These are phyloP conservation scores for Amauroascus verrucosus DNA, from an alignment of 2,329 filamentous ascomycete genomes.

Conservation along the genomic window DNA sequence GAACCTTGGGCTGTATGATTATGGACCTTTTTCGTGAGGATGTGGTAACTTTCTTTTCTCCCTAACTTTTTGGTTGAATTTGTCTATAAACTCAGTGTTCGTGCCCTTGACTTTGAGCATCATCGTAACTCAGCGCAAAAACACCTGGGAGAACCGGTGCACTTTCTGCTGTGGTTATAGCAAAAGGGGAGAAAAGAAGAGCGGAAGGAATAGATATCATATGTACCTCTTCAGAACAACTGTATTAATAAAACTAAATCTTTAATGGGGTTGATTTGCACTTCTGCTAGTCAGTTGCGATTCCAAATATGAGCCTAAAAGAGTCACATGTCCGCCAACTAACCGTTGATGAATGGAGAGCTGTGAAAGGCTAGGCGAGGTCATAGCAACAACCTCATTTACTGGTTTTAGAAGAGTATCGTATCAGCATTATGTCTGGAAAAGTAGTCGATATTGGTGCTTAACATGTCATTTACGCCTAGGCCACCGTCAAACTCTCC, in stretches of 20 bases:
- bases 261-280: neutral
- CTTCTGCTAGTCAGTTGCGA: too few relatives aligned
- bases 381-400: too few relatives aligned
- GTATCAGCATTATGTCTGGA: too few relatives aligned
- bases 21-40: neutral
- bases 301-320: neutral
- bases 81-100: neutral
- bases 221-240: neutral
- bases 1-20: conserved; percentile 1
- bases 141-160: too few relatives aligned
- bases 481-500: neutral
- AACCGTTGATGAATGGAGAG: too few relatives aligned
- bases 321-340: too few relatives aligned
- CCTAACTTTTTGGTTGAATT: neutral
- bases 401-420: too few relatives aligned
- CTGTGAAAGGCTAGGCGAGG: too few relatives aligned
- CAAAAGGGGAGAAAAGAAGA: neutral
- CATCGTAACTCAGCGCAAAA: neutral
- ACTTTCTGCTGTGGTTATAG: neutral
- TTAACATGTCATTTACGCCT: neutral
- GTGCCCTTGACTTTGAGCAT: neutral
- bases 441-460: too few relatives aligned
- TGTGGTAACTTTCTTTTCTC: neutral
- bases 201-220: neutral
- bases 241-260: neutral